A percentile compares a stretch with the other conserved stretches of the same genome.
These are phyloP conservation scores for Debaryomyces psychrophilus DNA, from an alignment of 1,139 yeast genomes.

Conservation along the genomic window DNA sequence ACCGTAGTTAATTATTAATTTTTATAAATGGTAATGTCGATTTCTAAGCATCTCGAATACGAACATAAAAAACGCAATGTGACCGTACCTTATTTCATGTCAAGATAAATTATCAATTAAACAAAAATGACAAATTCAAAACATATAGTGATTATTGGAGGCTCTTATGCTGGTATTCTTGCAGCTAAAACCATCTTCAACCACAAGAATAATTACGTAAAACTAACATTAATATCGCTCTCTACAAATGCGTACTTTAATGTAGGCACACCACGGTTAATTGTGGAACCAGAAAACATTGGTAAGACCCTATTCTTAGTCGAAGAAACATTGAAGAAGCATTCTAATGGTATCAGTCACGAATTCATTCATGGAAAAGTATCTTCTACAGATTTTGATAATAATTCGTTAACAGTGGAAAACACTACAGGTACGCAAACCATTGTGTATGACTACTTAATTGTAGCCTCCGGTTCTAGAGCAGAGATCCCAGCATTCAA, in stretches of 20 bases:
- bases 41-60: slow-evolving; percentile 2
- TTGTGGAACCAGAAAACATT: slow-evolving; percentile 24
- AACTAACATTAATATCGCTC: slow-evolving; percentile 20
- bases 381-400: slow-evolving; percentile 20
- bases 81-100: neutral
- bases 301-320: slow-evolving; percentile 20
- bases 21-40: neutral
- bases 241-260: slow-evolving; percentile 22
- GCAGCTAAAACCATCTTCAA: slow-evolving; percentile 27
- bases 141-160: slow-evolving; percentile 37
- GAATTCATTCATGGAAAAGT: slow-evolving; percentile 24
- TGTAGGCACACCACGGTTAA: slow-evolving; percentile 28
- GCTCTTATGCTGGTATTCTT: slow-evolving; percentile 34
- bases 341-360: slow-evolving; percentile 10
- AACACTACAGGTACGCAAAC: slow-evolving; percentile 14
- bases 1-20: neutral
- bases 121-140: slow-evolving; percentile 7
- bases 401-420: slow-evolving; percentile 14
- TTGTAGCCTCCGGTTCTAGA: slow-evolving; percentile 32
- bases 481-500: slow-evolving; percentile 24
- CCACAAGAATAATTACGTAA: neutral
- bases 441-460: slow-evolving; percentile 27
- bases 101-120: neutral
- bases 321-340: slow-evolving; percentile 15
- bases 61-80: neutral